Conservation (phyloP, 2,329 filamentous ascomycete species). For the Microsporum audouinii region DNA sequence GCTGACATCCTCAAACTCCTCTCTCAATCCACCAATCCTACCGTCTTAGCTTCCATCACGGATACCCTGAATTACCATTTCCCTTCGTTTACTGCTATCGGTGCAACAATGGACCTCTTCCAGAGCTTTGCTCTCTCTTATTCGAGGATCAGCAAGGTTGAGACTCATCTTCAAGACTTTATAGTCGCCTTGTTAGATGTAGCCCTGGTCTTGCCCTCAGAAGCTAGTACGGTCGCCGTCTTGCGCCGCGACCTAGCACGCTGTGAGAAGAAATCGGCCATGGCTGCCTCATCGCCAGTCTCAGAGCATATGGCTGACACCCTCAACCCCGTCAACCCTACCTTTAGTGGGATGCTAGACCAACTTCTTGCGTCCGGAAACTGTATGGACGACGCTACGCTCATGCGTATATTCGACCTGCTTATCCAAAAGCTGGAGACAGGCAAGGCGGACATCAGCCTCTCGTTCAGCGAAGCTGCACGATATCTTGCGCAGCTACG, state of each 20-base stretch:
- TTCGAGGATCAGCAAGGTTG: constrained; percentile 26
- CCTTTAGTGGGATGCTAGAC: constrained; percentile 36
- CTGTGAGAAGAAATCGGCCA: constrained; percentile 32
- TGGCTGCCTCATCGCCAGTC: constrained; percentile 39
- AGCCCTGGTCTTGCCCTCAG: constrained; percentile 30
- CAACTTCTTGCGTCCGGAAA: constrained; percentile 36
- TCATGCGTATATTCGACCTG: constrained; percentile 33
- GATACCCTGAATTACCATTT: constrained; percentile 48
- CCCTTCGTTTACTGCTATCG: constrained; percentile 43
- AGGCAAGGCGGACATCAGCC: constrained; percentile 19
- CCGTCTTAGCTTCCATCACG: constrained; percentile 47
- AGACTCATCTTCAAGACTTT: constrained; percentile 29
- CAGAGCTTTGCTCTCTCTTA: constrained; percentile 31
- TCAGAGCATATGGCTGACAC: constrained; percentile 37
- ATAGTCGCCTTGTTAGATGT: constrained; percentile 37
- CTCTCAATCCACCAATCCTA: constrained; percentile 41
- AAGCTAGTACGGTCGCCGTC: constrained; percentile 29
- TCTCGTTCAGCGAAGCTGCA: constrained; percentile 28
- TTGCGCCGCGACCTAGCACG: constrained; percentile 36
- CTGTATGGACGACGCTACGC: constrained; percentile 36
- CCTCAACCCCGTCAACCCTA: constrained; percentile 29
- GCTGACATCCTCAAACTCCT: constrained; percentile 57
- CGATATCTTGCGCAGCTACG: constrained; percentile 34
- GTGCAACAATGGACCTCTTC: constrained; percentile 35
- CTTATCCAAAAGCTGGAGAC: constrained; percentile 30